Evolutionary conservation across 345 rosid genomes (phyloP).

Genomic region (Lepidium aucheri): DNA sequence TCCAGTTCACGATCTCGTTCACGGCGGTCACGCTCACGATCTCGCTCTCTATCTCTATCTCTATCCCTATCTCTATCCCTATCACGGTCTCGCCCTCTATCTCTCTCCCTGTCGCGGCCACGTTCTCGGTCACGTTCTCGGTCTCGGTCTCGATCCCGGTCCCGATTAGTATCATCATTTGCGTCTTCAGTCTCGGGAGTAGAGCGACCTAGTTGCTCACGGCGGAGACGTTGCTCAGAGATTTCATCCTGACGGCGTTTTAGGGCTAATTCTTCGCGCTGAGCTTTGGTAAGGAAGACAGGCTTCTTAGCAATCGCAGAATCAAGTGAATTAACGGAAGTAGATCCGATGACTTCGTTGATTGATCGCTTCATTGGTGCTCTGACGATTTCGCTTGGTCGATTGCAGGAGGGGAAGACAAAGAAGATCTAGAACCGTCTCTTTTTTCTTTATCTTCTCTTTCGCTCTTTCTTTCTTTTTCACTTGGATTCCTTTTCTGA

Average conservation of each 20-base stretch:
- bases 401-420: slow-evolving; percentile 50
- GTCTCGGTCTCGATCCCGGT: slow-evolving; percentile 21
- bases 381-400: slow-evolving; percentile 35
- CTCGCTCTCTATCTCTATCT: slow-evolving; percentile 29
- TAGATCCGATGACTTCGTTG: slow-evolving; percentile 21
- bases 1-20: slow-evolving; percentile 44
- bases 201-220: slow-evolving; percentile 20
- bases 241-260: slow-evolving; percentile 71
- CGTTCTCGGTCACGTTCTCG: slow-evolving; percentile 11
- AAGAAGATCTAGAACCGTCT: background rate
- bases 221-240: slow-evolving; percentile 39
- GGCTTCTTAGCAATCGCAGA: slow-evolving; percentile 33
- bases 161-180: background rate
- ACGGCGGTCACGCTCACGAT: slow-evolving; percentile 38
- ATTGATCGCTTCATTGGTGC: slow-evolving; percentile 35
- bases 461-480: background rate
- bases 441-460: background rate
- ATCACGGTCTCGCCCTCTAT: slow-evolving; percentile 29
- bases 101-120: slow-evolving; percentile 34
- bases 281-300: slow-evolving; percentile 53
- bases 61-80: slow-evolving; percentile 30
- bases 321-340: slow-evolving; percentile 14
- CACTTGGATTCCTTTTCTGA: background rate
- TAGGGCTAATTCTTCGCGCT: slow-evolving; percentile 65
- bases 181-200: slow-evolving; percentile 18